Conservation (phyloP, 306 rosid species). For the Prunus fruticosa region DNA sequence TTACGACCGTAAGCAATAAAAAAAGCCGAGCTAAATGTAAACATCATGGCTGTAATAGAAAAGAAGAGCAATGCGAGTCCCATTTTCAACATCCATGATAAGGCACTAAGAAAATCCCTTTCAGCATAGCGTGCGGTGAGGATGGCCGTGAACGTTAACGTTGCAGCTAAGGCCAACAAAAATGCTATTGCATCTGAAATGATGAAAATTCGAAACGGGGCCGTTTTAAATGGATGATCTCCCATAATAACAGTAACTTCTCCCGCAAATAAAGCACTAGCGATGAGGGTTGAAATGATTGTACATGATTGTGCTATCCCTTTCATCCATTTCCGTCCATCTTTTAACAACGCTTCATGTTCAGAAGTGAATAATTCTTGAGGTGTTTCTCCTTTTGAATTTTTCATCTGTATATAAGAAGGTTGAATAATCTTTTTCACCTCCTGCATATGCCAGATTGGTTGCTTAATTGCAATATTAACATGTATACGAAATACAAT, state of each 20-base stretch:
- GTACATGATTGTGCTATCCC: neutral
- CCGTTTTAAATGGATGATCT: neutral
- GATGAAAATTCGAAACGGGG: neutral
- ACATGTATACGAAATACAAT: no score
- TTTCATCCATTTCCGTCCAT: neutral
- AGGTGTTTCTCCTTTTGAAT: neutral
- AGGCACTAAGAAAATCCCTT: neutral
- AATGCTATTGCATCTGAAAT: neutral
- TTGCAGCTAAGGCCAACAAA: neutral
- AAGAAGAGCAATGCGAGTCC: conserved; percentile 12
- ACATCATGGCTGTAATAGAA: neutral
- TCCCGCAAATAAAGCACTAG: neutral
- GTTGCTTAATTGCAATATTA: no score
- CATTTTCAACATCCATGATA: neutral
- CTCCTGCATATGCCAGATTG: neutral
- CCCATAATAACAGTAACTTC: neutral
- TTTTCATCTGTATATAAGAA: neutral
- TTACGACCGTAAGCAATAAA: neutral
- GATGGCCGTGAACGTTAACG: neutral
- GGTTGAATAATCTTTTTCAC: neutral
- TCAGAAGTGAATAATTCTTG: neutral
- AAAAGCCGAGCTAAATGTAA: neutral
- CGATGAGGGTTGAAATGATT: conserved; percentile 4
- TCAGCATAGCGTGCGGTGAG: conserved; percentile 6
- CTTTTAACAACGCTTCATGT: neutral